Conservation (phyloP, 129 eudicot species). For the Tagetes patula region DNA sequence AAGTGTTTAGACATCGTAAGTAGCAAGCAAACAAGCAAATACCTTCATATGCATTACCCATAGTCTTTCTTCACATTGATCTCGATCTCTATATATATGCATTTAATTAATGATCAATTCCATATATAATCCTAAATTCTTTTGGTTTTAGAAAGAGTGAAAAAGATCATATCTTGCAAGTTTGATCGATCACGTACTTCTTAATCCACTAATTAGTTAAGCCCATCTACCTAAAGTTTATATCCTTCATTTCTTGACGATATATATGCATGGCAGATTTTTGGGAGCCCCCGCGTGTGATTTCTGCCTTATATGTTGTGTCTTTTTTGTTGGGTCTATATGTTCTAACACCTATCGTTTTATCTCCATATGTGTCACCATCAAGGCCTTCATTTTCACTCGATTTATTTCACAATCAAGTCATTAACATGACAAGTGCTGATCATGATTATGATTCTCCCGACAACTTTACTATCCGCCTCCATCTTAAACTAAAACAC, state of each 20-base stretch:
- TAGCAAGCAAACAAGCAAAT: no score
- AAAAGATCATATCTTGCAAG: no score
- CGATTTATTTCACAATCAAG: conserved; percentile 25
- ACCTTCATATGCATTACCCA: no score
- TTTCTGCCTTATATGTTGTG: not conserved
- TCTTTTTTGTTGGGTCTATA: not conserved
- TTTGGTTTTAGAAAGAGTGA: no score
- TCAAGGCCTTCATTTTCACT: conserved; percentile 21
- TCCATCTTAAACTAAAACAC: conserved; percentile 23
- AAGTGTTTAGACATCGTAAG: no score
- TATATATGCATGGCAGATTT: not conserved
- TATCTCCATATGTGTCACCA: conserved; percentile 14
- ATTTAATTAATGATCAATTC: no score
- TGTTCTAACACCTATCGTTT: conserved; percentile 2
- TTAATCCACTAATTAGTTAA: no score
- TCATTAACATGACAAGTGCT: conserved; percentile 14
- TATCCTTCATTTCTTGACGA: not conserved
- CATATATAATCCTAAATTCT: no score
- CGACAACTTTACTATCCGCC: conserved; percentile 14
- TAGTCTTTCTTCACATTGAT: no score
- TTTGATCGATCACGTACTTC: no score
- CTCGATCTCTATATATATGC: no score
- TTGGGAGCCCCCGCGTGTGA: not conserved
- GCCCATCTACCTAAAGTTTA: not conserved
- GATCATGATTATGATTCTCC: not conserved